Percentiles rank a stretch among this genome's conserved stretches.
Conservation (phyloP, 2,329 filamentous ascomycete species). For the Colletotrichum higginsianum region DNA sequence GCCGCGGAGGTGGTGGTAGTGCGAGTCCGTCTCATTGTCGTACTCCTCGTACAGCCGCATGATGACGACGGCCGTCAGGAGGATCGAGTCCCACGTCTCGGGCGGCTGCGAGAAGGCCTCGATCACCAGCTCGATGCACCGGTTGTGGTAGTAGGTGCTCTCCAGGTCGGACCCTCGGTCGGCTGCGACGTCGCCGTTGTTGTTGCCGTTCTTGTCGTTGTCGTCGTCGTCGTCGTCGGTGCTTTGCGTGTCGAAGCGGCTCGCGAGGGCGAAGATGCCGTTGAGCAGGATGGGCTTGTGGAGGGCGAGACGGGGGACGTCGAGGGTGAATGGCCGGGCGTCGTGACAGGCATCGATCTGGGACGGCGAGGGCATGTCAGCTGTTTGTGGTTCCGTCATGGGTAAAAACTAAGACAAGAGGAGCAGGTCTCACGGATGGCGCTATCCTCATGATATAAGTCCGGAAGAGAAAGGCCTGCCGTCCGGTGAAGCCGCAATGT, state of each 20-base stretch:
- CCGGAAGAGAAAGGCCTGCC: conserved; percentile 34
- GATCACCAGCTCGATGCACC: conserved; percentile 63
- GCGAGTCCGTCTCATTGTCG: conserved; percentile 50
- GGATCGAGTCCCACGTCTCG: conserved; percentile 60
- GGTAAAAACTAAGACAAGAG: not conserved
- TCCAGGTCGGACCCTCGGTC: conserved; percentile 52
- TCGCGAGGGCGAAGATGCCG: conserved; percentile 62
- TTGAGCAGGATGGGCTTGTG: conserved; percentile 62
- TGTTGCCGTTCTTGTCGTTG: too few species aligned
- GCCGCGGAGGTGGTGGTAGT: conserved; percentile 57
- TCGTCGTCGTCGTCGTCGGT: conserved; percentile 44
- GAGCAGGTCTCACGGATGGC: conserved; percentile 13
- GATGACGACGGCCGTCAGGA: conserved; percentile 64
- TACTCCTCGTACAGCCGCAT: conserved; percentile 64
- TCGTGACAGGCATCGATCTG: conserved; percentile 42
- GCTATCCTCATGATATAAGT: conserved; percentile 37
- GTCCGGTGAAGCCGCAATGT: conserved; percentile 27
- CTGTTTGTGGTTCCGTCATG: too few species aligned
- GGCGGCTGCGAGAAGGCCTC: conserved; percentile 58
- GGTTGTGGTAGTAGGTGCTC: conserved; percentile 60
- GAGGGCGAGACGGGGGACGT: conserved; percentile 62
- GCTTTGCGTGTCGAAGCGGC: conserved; percentile 60
- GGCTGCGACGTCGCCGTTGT: too few species aligned
- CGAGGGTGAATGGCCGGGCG: conserved; percentile 57
- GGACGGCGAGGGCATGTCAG: not conserved